Percentiles rank a stretch among this genome's conserved stretches.
These are phyloP conservation scores for Immersiella caudata DNA, from an alignment of 495 filamentous ascomycete species.

Conservation along the genomic window DNA sequence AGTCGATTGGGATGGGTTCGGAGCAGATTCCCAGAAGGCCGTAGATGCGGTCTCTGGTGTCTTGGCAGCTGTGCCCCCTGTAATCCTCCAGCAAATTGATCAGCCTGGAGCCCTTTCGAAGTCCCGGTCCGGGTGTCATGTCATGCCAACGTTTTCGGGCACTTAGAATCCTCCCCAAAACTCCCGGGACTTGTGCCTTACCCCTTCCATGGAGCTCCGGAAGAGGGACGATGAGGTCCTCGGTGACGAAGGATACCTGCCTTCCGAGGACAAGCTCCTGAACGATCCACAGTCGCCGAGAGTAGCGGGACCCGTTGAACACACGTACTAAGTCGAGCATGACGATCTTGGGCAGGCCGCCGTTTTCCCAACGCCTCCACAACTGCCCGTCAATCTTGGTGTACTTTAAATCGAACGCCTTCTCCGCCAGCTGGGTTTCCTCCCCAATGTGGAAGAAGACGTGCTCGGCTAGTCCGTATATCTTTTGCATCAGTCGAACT, in stretches of 20 bases:
- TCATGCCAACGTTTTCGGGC: too few relatives aligned
- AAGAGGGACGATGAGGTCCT: background rate
- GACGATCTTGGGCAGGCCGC: background rate
- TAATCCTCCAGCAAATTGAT: background rate
- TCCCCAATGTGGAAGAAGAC: slow-evolving; percentile 9
- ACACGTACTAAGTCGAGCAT: background rate
- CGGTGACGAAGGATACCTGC: background rate
- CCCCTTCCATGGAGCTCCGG: background rate
- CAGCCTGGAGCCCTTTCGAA: background rate
- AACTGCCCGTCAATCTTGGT: background rate
- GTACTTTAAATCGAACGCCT: background rate
- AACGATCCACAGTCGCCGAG: background rate
- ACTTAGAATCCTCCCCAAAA: too few relatives aligned
- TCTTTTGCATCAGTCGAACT: slow-evolving; percentile 21
- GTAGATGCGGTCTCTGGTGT: background rate
- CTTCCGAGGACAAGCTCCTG: background rate
- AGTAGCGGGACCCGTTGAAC: background rate
- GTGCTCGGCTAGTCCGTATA: slow-evolving; percentile 14
- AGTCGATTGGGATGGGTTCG: background rate
- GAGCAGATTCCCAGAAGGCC: slow-evolving; percentile 1
- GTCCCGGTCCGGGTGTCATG: background rate
- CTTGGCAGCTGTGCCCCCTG: background rate
- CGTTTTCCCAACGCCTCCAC: background rate
- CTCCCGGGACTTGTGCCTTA: background rate
- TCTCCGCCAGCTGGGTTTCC: background rate